Conservation (phyloP, 2,329 filamentous ascomycete genomes). For the Alternaria arborescens region DNA sequence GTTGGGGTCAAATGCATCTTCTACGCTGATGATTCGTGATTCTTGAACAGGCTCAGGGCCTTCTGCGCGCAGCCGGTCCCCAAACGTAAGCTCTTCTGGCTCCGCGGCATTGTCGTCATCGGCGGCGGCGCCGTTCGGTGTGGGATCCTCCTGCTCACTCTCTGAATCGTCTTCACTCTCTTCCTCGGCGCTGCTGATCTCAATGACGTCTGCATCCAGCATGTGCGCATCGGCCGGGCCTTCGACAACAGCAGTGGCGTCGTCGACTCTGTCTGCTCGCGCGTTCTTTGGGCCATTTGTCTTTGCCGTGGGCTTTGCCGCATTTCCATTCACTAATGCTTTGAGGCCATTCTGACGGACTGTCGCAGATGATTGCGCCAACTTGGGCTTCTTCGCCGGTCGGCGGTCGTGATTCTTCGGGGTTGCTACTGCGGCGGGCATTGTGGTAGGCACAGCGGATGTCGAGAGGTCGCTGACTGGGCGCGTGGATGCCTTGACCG, state of each 20-base stretch:
- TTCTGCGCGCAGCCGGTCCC: slow-evolving; percentile 78
- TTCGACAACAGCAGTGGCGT: slow-evolving; percentile 64
- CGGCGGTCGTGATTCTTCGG: slow-evolving; percentile 40
- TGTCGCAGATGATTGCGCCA: slow-evolving; percentile 39
- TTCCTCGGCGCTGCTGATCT: slow-evolving; percentile 60
- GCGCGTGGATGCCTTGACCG: slow-evolving; percentile 1
- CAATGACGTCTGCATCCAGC: slow-evolving; percentile 52
- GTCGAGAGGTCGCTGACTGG: neutral
- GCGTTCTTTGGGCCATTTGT: slow-evolving; percentile 63
- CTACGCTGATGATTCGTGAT: slow-evolving; percentile 73
- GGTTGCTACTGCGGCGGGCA: slow-evolving; percentile 46
- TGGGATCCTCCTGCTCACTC: slow-evolving; percentile 28
- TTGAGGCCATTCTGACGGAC: slow-evolving; percentile 43
- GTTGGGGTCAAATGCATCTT: slow-evolving; percentile 60
- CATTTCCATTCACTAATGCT: slow-evolving; percentile 39
- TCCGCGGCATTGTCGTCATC: slow-evolving; percentile 51
- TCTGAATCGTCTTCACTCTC: slow-evolving; percentile 48
- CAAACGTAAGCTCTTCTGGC: slow-evolving; percentile 75
- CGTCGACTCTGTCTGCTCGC: slow-evolving; percentile 64
- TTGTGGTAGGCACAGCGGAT: slow-evolving; percentile 12
- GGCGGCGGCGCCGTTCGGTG: slow-evolving; percentile 30
- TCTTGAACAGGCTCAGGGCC: slow-evolving; percentile 51
- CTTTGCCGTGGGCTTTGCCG: slow-evolving; percentile 55
- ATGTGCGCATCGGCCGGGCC: slow-evolving; percentile 55
- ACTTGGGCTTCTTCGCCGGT: slow-evolving; percentile 50